Base-by-base conservation (phyloP, 208 protist genomes). In the Sergeia podlipaevii region DNA sequence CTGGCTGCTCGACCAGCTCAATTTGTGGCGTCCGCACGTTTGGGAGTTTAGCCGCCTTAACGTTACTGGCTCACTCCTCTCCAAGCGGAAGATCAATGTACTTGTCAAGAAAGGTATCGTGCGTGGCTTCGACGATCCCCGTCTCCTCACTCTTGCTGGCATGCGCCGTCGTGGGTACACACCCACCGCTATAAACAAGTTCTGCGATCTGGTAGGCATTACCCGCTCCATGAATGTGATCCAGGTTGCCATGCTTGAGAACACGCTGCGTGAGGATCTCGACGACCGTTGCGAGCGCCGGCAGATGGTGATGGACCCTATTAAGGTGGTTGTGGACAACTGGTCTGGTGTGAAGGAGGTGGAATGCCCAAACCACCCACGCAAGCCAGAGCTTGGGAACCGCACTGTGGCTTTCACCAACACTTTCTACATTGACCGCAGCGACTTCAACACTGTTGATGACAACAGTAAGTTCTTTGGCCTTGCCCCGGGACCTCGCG, bases 21-120 rank as follows among this genome's bases (percentile, higher is more conserved):
- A 92, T 43, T 73, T 94, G 11, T 93, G 77, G 83, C 86, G 90
- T 37, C 97, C 98, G 33, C 70, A 98, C 33, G 94, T 98, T 44
- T 99, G 97, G 93, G 98, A 99, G 72, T 99, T 98, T 69, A 93
- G 89, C 53, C 90, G 97, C 37, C 86, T 99, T 11, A 99, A 99
- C 66, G 80, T 99, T 7, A 98, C 95, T 5, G 79, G 97, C 44
- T 97, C 91, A 28, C 70, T 99, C n/a, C 87, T 99, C 39, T 99
- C 96, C 42, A 99, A 99, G 78, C 77, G 98, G 13, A 98, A 98
- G 72, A 91, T 99, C 37, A 93, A 97, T 50, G 77, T 85, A n/a
- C 70, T 99, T 27, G 96, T 99, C 8, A 93, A 89, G 53, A 89
- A 97, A 28, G 86, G 83, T 49, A 87, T 96, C 59, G 96, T 99